Percentiles rank a stretch among this genome's conserved stretches.
Conservation (phyloP, 1,139 yeast species). For the Kodamaea derodonti region DNA sequence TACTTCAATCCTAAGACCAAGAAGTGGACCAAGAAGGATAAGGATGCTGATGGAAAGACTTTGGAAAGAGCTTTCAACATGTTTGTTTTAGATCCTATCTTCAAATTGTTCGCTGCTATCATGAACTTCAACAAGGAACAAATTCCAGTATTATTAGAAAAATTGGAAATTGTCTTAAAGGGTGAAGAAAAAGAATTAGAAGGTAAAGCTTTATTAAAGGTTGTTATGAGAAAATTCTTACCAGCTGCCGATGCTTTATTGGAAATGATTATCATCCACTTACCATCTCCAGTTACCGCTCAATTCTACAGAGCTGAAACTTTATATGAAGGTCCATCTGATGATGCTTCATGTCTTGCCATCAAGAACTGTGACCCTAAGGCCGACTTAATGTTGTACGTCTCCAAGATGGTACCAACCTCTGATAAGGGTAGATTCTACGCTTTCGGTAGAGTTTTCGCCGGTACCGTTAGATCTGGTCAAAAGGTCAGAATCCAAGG, state of each 20-base stretch:
- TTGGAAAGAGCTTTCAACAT: conserved; percentile 99
- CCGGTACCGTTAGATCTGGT: conserved; percentile 99
- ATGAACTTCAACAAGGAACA: conserved; percentile 78
- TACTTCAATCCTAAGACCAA: conserved; percentile 99
- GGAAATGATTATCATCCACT: conserved; percentile 98
- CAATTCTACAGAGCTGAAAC: conserved; percentile 99
- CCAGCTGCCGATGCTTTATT: conserved; percentile 99
- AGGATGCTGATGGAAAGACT: conserved; percentile 91
- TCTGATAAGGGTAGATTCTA: conserved; percentile 99
- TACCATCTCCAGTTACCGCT: conserved; percentile 99
- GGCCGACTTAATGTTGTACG: conserved; percentile 98
- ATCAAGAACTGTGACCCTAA: conserved; percentile 98
- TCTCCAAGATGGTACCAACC: conserved; percentile 99
- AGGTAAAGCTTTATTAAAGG: conserved; percentile 98
- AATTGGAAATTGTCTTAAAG: conserved; percentile 88
- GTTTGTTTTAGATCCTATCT: conserved; percentile 98
- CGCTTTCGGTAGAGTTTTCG: conserved; percentile 99
- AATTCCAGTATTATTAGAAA: conserved; percentile 82
- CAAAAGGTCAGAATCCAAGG: conserved; percentile 99
- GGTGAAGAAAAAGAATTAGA: conserved; percentile 94
- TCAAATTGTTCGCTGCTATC: conserved; percentile 69
- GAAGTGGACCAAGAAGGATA: conserved; percentile 98
- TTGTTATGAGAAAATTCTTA: conserved; percentile 99
- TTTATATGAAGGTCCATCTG: conserved; percentile 98
- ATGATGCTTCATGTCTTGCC: conserved; percentile 86